A percentile compares a stretch with the other conserved stretches of the same genome.
phyloP scores from a whole-genome alignment of 305 asterid genomes.

The Andrographis paniculata region DNA sequence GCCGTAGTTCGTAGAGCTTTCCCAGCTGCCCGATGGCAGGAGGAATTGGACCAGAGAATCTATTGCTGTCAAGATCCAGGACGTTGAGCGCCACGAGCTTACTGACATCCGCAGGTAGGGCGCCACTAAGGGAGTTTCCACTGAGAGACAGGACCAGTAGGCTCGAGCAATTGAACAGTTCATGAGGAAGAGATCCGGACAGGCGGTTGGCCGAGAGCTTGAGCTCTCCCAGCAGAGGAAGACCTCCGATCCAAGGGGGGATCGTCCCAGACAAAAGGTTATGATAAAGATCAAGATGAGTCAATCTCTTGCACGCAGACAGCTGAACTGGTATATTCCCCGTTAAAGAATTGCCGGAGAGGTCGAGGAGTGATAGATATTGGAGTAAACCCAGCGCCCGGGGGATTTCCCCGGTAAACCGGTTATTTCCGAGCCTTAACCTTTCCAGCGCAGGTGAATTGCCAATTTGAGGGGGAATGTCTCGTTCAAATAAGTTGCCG shows the following conservation, averaged over 20 bases:
- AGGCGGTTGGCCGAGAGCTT: slow-evolving; percentile 57
- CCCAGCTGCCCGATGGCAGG: slow-evolving; percentile 41
- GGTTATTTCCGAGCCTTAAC: no score
- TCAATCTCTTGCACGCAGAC: slow-evolving; percentile 74
- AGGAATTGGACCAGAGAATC: slow-evolving; percentile 60
- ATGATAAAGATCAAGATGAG: slow-evolving; percentile 65
- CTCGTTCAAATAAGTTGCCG: no score
- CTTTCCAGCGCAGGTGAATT: no score
- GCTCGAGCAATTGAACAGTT: slow-evolving; percentile 45
- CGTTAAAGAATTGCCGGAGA: slow-evolving; percentile 51
- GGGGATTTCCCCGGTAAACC: no score
- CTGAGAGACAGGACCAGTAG: slow-evolving; percentile 62
- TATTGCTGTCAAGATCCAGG: slow-evolving; percentile 64
- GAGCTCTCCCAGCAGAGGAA: slow-evolving; percentile 50
- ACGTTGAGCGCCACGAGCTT: slow-evolving; percentile 55
- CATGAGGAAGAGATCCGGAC: slow-evolving; percentile 58
- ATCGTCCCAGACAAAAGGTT: slow-evolving; percentile 63
- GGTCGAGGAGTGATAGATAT: no score
- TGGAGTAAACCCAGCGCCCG: no score
- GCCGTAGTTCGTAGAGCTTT: slow-evolving; percentile 70
- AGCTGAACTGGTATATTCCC: slow-evolving; percentile 68
- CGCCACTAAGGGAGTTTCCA: slow-evolving; percentile 49
- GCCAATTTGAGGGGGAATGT: slow-evolving; percentile 41
- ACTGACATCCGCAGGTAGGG: slow-evolving; percentile 66
- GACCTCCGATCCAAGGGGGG: slow-evolving; percentile 56